phyloP scores from a whole-genome alignment of 495 filamentous ascomycete species.

The Daldinia childiae region DNA sequence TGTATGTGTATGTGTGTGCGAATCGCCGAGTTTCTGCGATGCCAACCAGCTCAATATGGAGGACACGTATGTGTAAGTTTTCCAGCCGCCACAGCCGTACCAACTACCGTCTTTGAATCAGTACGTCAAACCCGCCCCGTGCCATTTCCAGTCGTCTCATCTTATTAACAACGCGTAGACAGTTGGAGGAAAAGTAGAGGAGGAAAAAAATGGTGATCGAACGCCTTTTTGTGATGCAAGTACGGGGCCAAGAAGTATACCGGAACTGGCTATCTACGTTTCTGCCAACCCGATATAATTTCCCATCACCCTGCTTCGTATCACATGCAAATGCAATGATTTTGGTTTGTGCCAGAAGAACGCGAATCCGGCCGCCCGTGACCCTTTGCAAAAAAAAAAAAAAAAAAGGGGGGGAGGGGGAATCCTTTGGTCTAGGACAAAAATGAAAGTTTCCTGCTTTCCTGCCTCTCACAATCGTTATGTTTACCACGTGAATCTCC shows the following conservation, averaged over 20 bases:
- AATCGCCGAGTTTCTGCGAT: background rate
- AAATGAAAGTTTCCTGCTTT: conserved; percentile 33
- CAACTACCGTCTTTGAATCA: conserved; percentile 17
- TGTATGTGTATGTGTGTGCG: conserved; percentile 1
- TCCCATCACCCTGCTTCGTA: conserved; percentile 20
- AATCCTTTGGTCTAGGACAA: conserved; percentile 37
- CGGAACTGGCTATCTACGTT: background rate
- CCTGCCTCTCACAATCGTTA: conserved; percentile 7
- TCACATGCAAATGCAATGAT: conserved; percentile 42
- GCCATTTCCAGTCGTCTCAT: conserved; percentile 21
- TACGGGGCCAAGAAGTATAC: background rate
- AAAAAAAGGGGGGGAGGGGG: background rate
- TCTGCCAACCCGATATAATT: background rate
- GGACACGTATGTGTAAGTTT: conserved; percentile 13
- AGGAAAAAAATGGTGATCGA: conserved; percentile 22
- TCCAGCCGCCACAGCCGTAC: background rate
- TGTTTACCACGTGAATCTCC: conserved; percentile 12
- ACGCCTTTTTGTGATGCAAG: conserved; percentile 40
- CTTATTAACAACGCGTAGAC: conserved; percentile 32
- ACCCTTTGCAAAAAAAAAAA: conserved; percentile 17
- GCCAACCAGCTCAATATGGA: background rate
- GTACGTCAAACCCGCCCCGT: conserved; percentile 2
- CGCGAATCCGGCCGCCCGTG: conserved; percentile 27
- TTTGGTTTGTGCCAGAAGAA: conserved; percentile 33
- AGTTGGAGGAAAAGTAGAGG: background rate